Evolutionary conservation across 2,329 filamentous ascomycete genomes (phyloP).

Genomic region (Hypoxylon sp.): DNA sequence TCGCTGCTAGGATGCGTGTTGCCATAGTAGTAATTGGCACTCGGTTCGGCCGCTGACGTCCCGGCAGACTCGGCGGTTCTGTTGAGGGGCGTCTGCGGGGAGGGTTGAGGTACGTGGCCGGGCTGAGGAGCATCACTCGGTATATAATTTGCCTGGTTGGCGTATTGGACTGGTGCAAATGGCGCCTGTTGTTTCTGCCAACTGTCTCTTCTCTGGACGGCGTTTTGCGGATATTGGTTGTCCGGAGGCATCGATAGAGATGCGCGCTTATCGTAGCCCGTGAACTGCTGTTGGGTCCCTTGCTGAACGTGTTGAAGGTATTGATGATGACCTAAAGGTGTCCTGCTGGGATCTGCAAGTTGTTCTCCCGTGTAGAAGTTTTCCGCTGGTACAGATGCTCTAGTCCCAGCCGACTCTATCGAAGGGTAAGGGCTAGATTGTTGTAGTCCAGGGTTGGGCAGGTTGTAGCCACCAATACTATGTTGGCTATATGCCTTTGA

Average conservation of each 20-base stretch:
- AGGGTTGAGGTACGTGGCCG: constrained; percentile 48
- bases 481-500: constrained; percentile 93
- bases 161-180: constrained; percentile 55
- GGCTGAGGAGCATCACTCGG: constrained; percentile 50
- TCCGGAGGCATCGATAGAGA: constrained; percentile 56
- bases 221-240: constrained; percentile 59
- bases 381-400: constrained; percentile 70
- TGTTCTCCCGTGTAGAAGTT: constrained; percentile 83
- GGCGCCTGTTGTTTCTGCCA: constrained; percentile 61
- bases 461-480: constrained; percentile 72
- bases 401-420: constrained; percentile 67
- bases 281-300: constrained; percentile 58
- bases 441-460: constrained; percentile 63
- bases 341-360: constrained; percentile 59
- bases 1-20: constrained; percentile 52
- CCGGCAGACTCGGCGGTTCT: constrained; percentile 49
- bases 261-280: constrained; percentile 57
- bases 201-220: constrained; percentile 62
- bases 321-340: constrained; percentile 64
- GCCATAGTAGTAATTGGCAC: constrained; percentile 69
- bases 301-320: constrained; percentile 64
- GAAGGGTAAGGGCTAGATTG: constrained; percentile 76
- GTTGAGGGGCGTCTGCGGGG: constrained; percentile 47
- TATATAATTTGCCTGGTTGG: constrained; percentile 50
- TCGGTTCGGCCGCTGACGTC: constrained; percentile 62